These are phyloP conservation scores for Collybiopsis confluens DNA, from an alignment of 768 basidiomycete species.

Conservation along the genomic window DNA sequence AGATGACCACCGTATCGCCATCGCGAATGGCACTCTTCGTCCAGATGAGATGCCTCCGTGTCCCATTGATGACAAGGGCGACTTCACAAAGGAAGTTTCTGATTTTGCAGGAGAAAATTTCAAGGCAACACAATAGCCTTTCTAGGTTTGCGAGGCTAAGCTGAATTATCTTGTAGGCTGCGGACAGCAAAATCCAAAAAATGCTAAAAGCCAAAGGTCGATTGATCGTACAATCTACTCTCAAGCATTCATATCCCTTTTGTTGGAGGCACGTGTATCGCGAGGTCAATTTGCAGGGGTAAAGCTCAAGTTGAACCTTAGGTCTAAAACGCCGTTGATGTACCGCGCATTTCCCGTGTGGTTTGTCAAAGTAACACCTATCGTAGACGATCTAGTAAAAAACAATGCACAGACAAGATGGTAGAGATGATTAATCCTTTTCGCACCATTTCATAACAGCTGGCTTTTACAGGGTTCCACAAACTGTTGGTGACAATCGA, in stretches of 20 bases:
- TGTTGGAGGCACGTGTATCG: slow-evolving; percentile 77
- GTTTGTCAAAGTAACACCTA: slow-evolving; percentile 88
- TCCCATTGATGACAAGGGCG: slow-evolving; percentile 87
- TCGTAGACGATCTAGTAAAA: slow-evolving; percentile 80
- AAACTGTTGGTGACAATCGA: slow-evolving; percentile 82
- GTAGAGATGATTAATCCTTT: slow-evolving; percentile 33
- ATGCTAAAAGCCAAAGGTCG: slow-evolving; percentile 81
- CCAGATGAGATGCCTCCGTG: slow-evolving; percentile 94
- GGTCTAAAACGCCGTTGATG: slow-evolving; percentile 92
- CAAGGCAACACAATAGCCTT: slow-evolving; percentile 50
- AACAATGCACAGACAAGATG: slow-evolving; percentile 92
- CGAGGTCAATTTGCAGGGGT: background rate
- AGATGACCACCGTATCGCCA: slow-evolving; percentile 93
- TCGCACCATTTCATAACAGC: background rate
- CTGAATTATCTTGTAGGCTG: slow-evolving; percentile 46
- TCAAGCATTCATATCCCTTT: slow-evolving; percentile 92
- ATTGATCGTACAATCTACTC: slow-evolving; percentile 80
- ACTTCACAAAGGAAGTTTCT: slow-evolving; percentile 83
- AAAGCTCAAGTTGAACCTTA: slow-evolving; percentile 21
- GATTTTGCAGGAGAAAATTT: slow-evolving; percentile 88
- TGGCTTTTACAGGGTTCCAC: slow-evolving; percentile 74
- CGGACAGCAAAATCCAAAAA: slow-evolving; percentile 94
- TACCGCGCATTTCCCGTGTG: slow-evolving; percentile 95
- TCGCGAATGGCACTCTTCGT: slow-evolving; percentile 77
- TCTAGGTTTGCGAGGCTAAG: slow-evolving; percentile 9